A percentile compares a stretch with the other conserved stretches of the same genome.
Evolutionary conservation across 768 basidiomycete species (phyloP).

Genomic region (Paxillus rubicundulus): DNA sequence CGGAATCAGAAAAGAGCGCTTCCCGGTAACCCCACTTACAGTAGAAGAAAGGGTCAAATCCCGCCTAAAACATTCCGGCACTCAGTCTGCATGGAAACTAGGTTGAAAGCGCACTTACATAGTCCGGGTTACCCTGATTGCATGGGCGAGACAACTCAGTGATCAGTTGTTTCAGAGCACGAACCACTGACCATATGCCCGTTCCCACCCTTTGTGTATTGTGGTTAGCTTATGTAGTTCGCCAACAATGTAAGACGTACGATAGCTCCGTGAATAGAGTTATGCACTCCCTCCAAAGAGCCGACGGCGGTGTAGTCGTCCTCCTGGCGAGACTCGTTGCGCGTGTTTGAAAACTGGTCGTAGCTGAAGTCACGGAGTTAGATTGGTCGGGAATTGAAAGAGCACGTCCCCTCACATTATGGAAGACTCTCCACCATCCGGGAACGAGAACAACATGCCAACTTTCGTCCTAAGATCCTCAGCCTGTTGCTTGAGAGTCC

Average conservation of each 20-base stretch:
- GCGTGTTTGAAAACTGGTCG: conserved; percentile 28
- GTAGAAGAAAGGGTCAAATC: conserved; percentile 26
- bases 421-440: conserved; percentile 12
- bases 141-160: not conserved
- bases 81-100: not conserved
- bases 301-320: conserved; percentile 8
- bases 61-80: conserved; percentile 11
- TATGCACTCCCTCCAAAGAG: conserved; percentile 25
- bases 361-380: conserved; percentile 16
- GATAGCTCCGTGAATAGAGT: conserved; percentile 15
- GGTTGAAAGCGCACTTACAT: conserved; percentile 12
- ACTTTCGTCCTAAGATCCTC: conserved; percentile 9
- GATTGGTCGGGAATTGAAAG: not conserved
- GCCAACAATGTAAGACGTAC: conserved; percentile 10
- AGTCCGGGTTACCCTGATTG: conserved; percentile 17
- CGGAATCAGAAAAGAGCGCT: not conserved
- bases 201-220: conserved; percentile 20
- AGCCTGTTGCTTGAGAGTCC: conserved; percentile 14
- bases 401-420: conserved; percentile 6
- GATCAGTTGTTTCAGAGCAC: not conserved
- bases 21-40: conserved; percentile 7
- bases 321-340: conserved; percentile 14
- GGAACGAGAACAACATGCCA: conserved; percentile 20
- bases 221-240: not conserved
- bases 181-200: conserved; percentile 24